These are phyloP conservation scores for Leptographium lundbergii DNA, from an alignment of 2,329 filamentous ascomycete genomes.

Conservation along the genomic window DNA sequence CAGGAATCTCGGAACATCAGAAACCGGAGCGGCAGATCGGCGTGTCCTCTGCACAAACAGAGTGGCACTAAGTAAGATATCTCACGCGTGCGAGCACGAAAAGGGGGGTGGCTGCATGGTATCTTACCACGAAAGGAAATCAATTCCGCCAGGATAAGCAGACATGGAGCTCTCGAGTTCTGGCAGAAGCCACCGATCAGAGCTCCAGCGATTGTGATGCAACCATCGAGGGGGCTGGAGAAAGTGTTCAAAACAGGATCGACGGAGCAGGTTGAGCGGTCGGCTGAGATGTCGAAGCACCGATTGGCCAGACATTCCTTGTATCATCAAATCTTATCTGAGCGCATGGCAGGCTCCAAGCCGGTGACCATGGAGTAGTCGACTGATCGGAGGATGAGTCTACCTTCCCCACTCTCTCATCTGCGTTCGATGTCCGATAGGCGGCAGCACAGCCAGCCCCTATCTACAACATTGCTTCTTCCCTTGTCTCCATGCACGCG, in stretches of 20 bases:
- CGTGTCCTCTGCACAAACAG: no score
- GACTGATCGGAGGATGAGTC: background rate
- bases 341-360: background rate
- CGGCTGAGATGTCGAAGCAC: background rate
- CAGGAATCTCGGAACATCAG: no score
- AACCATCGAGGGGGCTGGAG: background rate
- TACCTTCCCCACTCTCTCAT: background rate
- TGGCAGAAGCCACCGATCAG: background rate
- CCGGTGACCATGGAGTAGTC: background rate
- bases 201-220: background rate
- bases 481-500: background rate
- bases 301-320: background rate
- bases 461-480: background rate
- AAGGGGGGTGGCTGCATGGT: no score
- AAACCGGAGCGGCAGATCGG: no score
- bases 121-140: no score
- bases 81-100: no score
- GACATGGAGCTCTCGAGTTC: background rate
- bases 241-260: background rate
- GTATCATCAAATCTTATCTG: background rate
- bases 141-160: no score
- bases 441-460: background rate
- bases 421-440: background rate
- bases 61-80: no score
- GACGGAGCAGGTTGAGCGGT: background rate